Base-by-base conservation (phyloP, 257 asterid genomes). In the Ehretia macrophylla region DNA sequence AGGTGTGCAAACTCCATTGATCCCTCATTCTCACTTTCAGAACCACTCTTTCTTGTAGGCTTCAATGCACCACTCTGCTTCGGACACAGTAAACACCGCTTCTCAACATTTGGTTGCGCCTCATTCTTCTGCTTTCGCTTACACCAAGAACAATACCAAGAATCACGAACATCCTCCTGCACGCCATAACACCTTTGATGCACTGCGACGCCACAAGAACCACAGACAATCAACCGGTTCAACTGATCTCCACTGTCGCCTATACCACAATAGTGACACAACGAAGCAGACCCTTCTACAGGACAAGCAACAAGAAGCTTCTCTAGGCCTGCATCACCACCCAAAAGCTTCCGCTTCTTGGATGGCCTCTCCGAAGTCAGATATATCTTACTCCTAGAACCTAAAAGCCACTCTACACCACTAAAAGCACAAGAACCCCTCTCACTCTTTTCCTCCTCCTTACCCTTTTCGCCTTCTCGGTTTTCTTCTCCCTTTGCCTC, bases 111-210 rank as follows among this genome's bases (percentile, higher is more conserved):
- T 61, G 71, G 58, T 39, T 64, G 75, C 27, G 37, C 72, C 56
- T 61, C 76, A 68, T 68, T 74, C 65, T 74, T 80, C 73, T 67
- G 64, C 69, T 74, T 80, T 71, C 66, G 65, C 67, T 82, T 85
- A 71, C 99, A 93, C 97, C 96, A 89, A 17, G 99, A 82, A 74
- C 99, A 93, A 65, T 75, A 49, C 97, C 97, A 93, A 32, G 80
- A 78, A 52, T 76, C 75, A 44, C 79, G 91, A 9, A 73, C 86
- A 68, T 85, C 94, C 69, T 80, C 94, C 70, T 85, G 88, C 69
- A 89, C 88, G n/a, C 99, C 97, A 65, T 93, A 93, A 71, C 99
- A 93, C 77, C 90, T 83, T 74, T 81, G 94, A 75, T 93, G 99
- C 68, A 89, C 97, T 56, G 80, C 79, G 85, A 86, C 76, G 17